These are phyloP conservation scores for Athelia sp. DNA, from an alignment of 1,284 basidiomycete genomes.

Conservation along the genomic window DNA sequence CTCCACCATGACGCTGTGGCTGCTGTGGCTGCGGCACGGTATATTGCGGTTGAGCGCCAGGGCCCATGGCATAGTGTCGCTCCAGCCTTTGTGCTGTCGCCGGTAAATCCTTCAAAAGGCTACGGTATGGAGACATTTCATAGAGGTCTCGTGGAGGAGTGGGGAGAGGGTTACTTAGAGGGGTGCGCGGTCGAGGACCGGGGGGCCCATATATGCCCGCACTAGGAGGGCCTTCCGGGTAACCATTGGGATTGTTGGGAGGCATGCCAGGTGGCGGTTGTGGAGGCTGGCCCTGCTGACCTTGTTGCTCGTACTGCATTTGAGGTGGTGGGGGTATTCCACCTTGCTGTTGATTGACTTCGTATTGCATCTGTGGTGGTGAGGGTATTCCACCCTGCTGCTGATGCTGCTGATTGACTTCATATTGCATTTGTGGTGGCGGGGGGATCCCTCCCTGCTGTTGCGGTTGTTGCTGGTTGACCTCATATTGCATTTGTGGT, in stretches of 20 bases:
- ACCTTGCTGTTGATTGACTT: neutral
- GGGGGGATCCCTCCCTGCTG: neutral
- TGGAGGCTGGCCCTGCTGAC: neutral
- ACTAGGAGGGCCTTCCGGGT: neutral
- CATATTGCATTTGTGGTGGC: too few species aligned
- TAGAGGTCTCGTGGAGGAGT: conserved; percentile 1
- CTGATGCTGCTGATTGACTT: neutral
- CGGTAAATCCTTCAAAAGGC: neutral
- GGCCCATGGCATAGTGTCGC: neutral
- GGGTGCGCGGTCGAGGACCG: neutral
- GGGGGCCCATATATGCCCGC: neutral
- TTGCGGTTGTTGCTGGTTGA: neutral
- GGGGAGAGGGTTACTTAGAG: neutral
- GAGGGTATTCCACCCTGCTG: neutral
- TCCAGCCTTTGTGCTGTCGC: neutral
- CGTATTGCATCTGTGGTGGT: too few species aligned
- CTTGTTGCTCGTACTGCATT: neutral
- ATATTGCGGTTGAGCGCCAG: neutral
- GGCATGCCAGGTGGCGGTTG: neutral
- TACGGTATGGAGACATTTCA: neutral
- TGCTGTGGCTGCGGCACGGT: neutral
- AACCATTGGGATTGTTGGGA: neutral
- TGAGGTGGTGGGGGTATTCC: neutral
- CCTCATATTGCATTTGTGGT: too few species aligned
- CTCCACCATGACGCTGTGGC: neutral